phyloP scores from a whole-genome alignment of 768 basidiomycete genomes.

The Rhodosporidiobolus sp. region DNA sequence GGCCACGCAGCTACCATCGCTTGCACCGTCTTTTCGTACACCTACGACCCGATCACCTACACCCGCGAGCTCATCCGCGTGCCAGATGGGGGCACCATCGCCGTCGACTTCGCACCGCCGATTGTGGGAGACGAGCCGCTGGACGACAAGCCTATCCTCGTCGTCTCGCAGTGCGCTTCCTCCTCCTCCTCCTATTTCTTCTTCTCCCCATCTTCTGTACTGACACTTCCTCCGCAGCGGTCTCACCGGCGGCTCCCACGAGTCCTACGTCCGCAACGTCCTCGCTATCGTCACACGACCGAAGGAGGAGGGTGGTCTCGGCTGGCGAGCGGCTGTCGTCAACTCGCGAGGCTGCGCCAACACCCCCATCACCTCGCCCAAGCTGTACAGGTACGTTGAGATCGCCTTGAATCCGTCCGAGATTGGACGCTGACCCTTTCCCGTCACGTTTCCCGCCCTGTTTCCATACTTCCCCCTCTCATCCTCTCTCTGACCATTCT shows the following conservation, averaged over 20 bases:
- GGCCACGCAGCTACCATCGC: slow-evolving; percentile 34
- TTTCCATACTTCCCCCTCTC: too few relatives aligned
- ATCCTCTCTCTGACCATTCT: too few relatives aligned
- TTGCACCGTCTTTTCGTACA: slow-evolving; percentile 23
- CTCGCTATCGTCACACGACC: slow-evolving; percentile 69
- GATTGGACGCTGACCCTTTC: background rate
- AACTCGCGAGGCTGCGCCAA: slow-evolving; percentile 95
- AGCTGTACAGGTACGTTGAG: slow-evolving; percentile 56
- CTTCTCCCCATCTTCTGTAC: slow-evolving; percentile 1
- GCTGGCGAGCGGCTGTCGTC: slow-evolving; percentile 83
- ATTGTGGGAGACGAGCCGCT: slow-evolving; percentile 45
- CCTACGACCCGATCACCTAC: slow-evolving; percentile 35
- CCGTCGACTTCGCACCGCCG: slow-evolving; percentile 47
- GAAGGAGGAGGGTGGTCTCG: slow-evolving; percentile 74
- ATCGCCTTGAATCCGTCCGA: background rate
- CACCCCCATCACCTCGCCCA: slow-evolving; percentile 72
- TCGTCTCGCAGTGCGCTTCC: slow-evolving; percentile 49
- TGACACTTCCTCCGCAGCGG: slow-evolving; percentile 18
- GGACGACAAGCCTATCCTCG: slow-evolving; percentile 52
- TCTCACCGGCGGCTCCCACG: slow-evolving; percentile 54
- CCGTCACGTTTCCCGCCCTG: too few relatives aligned
- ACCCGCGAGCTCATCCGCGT: slow-evolving; percentile 49
- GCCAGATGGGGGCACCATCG: slow-evolving; percentile 53
- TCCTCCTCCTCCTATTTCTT: background rate
- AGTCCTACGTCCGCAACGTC: slow-evolving; percentile 81